These are phyloP conservation scores for Nymphaea colorata DNA, from an alignment of 164 flowering plant genomes.

Conservation along the genomic window DNA sequence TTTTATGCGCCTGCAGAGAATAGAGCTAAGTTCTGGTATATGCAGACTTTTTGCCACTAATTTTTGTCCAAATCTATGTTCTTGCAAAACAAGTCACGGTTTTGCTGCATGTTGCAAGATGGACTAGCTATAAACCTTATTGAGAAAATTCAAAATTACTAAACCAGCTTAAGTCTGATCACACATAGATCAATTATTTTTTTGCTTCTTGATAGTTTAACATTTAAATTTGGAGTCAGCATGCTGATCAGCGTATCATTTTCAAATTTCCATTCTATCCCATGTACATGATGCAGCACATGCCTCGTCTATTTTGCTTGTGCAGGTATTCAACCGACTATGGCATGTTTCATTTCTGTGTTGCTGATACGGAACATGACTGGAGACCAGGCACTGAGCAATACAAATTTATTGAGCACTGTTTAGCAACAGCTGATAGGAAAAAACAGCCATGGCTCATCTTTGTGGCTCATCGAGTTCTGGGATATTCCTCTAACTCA, in stretches of 20 bases:
- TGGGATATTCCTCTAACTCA: constrained; percentile 68
- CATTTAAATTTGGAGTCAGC: no score
- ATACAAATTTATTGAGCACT: constrained; percentile 73
- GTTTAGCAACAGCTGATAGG: constrained; percentile 74
- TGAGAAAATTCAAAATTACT: no score
- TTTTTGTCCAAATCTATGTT: no score
- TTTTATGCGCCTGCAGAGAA: constrained; percentile 36
- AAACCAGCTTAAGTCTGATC: no score
- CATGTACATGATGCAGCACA: no score
- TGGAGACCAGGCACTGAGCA: constrained; percentile 95
- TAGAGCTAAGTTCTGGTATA: constrained; percentile 30
- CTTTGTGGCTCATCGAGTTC: constrained; percentile 85
- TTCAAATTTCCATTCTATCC: no score
- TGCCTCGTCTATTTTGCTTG: neutral
- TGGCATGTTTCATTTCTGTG: constrained; percentile 89
- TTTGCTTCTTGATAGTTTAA: no score
- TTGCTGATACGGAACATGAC: constrained; percentile 88
- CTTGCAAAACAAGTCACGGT: no score
- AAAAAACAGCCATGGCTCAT: constrained; percentile 93
- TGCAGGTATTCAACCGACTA: constrained; percentile 85
- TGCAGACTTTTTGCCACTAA: neutral
- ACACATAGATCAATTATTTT: no score
- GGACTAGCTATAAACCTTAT: no score
- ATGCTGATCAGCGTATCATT: no score
- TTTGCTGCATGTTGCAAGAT: no score